Evolutionary conservation across 495 filamentous ascomycete species (phyloP).

Genomic region (Penicillium paxilli): DNA sequence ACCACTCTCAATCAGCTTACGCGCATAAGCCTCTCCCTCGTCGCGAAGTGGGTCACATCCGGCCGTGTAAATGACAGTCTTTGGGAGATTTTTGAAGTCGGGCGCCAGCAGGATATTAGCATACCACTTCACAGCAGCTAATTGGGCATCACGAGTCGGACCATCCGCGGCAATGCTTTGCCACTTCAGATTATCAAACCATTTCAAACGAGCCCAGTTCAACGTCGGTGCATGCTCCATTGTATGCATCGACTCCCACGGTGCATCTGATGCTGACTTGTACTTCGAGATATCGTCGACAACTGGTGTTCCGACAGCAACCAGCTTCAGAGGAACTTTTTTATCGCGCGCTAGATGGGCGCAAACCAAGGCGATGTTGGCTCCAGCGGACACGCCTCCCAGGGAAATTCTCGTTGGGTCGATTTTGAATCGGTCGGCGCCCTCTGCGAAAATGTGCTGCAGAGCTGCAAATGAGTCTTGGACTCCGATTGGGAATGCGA

Average conservation of each 20-base stretch:
- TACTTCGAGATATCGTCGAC: conserved; percentile 38
- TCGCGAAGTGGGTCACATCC: conserved; percentile 51
- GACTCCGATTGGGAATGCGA: conserved; percentile 45
- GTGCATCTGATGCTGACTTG: conserved; percentile 41
- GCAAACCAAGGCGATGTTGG: conserved; percentile 43
- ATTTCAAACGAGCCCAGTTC: conserved; percentile 49
- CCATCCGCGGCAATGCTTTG: conserved; percentile 14
- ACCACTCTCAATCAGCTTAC: conserved; percentile 45
- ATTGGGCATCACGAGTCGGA: conserved; percentile 6
- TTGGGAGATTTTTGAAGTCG: conserved; percentile 40
- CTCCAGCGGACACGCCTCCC: conserved; percentile 52
- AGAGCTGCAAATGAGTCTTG: conserved; percentile 48
- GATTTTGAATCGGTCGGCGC: conserved; percentile 42
- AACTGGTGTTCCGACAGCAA: conserved; percentile 40
- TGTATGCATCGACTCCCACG: conserved; percentile 44
- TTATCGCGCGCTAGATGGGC: conserved; percentile 52
- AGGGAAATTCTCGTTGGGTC: conserved; percentile 43
- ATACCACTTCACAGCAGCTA: conserved; percentile 23
- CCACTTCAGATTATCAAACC: conserved; percentile 41
- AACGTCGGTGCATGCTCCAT: conserved; percentile 45
- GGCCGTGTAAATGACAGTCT: conserved; percentile 49
- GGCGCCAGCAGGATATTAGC: conserved; percentile 37
- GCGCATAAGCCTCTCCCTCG: conserved; percentile 53
- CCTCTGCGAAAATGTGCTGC: conserved; percentile 20
- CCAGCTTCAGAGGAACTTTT: conserved; percentile 39